These are phyloP conservation scores for Cyberlindnera samutprakarnensis DNA, from an alignment of 805 yeast species.

Conservation along the genomic window DNA sequence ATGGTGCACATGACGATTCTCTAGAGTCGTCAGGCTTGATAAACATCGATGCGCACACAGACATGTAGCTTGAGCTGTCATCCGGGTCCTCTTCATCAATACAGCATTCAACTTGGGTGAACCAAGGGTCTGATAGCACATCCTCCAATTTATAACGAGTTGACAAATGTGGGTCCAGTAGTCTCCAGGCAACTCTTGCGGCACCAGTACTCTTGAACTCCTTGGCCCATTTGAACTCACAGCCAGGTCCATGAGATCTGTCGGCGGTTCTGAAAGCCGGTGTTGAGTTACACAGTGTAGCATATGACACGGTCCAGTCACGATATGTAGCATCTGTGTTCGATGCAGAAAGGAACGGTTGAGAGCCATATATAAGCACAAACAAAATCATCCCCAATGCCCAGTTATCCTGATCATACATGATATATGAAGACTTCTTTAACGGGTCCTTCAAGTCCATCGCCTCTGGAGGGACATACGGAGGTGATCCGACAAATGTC, in stretches of 20 bases:
- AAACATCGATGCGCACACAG: conserved; percentile 3
- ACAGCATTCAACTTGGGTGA: conserved; percentile 51
- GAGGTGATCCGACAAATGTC: conserved; percentile 70
- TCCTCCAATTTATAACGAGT: conserved; percentile 48
- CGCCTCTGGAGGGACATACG: conserved; percentile 76
- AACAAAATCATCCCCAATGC: conserved; percentile 63
- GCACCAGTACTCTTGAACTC: conserved; percentile 51
- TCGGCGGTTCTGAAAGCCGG: conserved; percentile 42
- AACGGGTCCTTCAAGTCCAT: conserved; percentile 37
- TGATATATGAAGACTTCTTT: conserved; percentile 40
- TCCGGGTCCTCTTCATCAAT: conserved; percentile 33
- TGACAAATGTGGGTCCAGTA: conserved; percentile 54
- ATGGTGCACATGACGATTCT: conserved; percentile 3
- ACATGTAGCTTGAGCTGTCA: conserved; percentile 4
- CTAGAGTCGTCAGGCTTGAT: conserved; percentile 2
- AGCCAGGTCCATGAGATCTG: conserved; percentile 55
- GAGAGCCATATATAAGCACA: conserved; percentile 46
- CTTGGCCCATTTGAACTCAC: conserved; percentile 63
- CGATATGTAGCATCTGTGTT: conserved; percentile 42
- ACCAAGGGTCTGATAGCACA: conserved; percentile 60
- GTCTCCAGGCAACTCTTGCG: conserved; percentile 66
- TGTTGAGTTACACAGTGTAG: conserved; percentile 29
- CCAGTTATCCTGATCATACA: conserved; percentile 67
- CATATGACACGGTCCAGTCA: conserved; percentile 46
- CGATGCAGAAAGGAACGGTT: conserved; percentile 53